Conservation (phyloP, 345 rosid genomes). For the Mallotus nudiflorus region DNA sequence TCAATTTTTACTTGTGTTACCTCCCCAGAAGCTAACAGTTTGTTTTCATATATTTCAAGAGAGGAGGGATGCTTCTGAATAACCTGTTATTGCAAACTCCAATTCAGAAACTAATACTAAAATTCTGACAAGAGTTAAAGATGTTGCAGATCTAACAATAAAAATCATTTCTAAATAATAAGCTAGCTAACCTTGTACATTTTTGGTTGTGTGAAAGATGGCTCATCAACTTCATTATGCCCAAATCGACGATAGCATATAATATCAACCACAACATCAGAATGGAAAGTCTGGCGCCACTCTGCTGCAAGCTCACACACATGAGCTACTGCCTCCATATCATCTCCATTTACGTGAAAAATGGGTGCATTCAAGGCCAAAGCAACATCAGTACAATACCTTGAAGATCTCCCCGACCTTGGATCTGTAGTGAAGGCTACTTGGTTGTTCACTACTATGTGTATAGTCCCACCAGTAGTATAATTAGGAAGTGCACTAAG, state of each 20-base stretch:
- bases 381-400: slow-evolving; percentile 85
- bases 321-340: slow-evolving; percentile 76
- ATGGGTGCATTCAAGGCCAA: slow-evolving; percentile 82
- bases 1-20: slow-evolving; percentile 51
- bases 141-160: too few species aligned
- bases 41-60: slow-evolving; percentile 63
- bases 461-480: slow-evolving; percentile 87
- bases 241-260: slow-evolving; percentile 81
- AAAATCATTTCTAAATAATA: neutral
- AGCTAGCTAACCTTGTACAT: slow-evolving; percentile 73
- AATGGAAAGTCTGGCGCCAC: slow-evolving; percentile 87
- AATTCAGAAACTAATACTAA: neutral
- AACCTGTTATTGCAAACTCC: slow-evolving; percentile 41
- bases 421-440: slow-evolving; percentile 91
- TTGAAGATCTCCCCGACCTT: slow-evolving; percentile 71
- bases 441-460: slow-evolving; percentile 85
- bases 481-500: slow-evolving; percentile 86
- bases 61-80: slow-evolving; percentile 69
- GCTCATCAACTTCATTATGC: slow-evolving; percentile 83
- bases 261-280: slow-evolving; percentile 80
- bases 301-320: slow-evolving; percentile 86
- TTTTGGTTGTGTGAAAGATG: slow-evolving; percentile 79
- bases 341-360: slow-evolving; percentile 80
- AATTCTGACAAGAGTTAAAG: too few species aligned
- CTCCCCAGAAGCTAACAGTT: slow-evolving; percentile 63